A percentile compares a stretch with the other conserved stretches of the same genome.
Evolutionary conservation across 768 basidiomycete genomes (phyloP).

Genomic region (Boletus sensibilis): DNA sequence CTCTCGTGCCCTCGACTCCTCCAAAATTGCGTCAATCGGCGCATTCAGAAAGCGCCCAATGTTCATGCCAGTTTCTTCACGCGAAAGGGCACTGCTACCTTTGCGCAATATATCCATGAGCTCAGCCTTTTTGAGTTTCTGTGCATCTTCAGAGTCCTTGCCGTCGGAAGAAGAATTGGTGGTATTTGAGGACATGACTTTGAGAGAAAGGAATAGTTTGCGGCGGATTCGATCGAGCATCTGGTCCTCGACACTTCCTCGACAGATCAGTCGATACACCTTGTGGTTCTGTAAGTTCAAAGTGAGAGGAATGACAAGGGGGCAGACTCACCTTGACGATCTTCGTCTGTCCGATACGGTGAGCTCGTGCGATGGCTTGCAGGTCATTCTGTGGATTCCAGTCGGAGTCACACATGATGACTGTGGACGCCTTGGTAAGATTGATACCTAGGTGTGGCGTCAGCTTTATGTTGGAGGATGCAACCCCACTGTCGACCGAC

Average conservation of each 20-base stretch:
- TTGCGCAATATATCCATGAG: conserved; percentile 56
- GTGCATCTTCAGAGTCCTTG: conserved; percentile 26
- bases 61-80: conserved; percentile 38
- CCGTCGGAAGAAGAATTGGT: conserved; percentile 17
- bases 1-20: conserved; percentile 44
- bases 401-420: conserved; percentile 75
- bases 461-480: conserved; percentile 5
- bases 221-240: conserved; percentile 70
- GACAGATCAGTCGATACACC: conserved; percentile 70
- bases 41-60: conserved; percentile 46
- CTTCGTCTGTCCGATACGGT: conserved; percentile 77
- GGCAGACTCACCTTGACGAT: conserved; percentile 50
- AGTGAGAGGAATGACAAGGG: not conserved
- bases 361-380: conserved; percentile 83
- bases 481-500: conserved; percentile 31
- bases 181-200: conserved; percentile 52
- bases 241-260: conserved; percentile 72
- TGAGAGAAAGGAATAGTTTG: conserved; percentile 65
- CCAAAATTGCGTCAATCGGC: conserved; percentile 43
- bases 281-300: conserved; percentile 19
- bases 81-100: conserved; percentile 54
- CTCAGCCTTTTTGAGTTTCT: conserved; percentile 42
- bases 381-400: conserved; percentile 79
- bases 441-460: conserved; percentile 60
- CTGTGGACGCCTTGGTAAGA: conserved; percentile 75